Evolutionary conservation across 495 filamentous ascomycete species (phyloP), one percentile per base, ranked within the genome.

Genomic region (Penicilliopsis zonata): DNA sequence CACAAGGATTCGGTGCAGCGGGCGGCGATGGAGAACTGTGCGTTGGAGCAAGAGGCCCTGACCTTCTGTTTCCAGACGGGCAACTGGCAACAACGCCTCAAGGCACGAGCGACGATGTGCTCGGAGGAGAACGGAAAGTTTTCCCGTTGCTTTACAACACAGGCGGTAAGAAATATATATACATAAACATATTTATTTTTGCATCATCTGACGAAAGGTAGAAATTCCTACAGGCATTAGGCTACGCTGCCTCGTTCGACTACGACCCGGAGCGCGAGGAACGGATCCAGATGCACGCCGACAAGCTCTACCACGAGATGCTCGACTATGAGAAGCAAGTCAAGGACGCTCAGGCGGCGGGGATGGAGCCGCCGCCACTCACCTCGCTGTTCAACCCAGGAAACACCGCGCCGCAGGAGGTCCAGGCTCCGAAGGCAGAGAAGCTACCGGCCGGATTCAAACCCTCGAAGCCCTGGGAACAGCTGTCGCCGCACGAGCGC

Each of bases 271-370:
- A 79, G 27, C 68, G 78, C 31, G 82, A 93, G 42, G 90, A 96
- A 60, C 63, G 73, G 34, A 93, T 98, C 38, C 90, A 98, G 59
- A 82, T 98, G 81, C 85, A 92, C 54, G 87, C 85, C 31, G 86
- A 95, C 56, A 75, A 69, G 33, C 64, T 95, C 19, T 95, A 86
- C 51, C 85, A 90, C 40, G 69, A 76, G 39, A 81, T 94, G 79
- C 54, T 88, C 13, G 65, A 69, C 30, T 85, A 86, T 47, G 84
- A 95, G 57, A 56, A 56, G 24, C 68, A 63, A 41, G 70, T 81
- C 14, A 65, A 76, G 34, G 63, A 73, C 42, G 82, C 82, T 13
- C 77, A 74, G 55, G 59, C 65, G 1, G 76, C 74, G 37, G 78
- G 78, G 0, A 36, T 31, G 9, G 48, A 62, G 29, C 47, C 55